Base-by-base conservation (phyloP, 2,329 filamentous ascomycete genomes). In the Phoma sp. region DNA sequence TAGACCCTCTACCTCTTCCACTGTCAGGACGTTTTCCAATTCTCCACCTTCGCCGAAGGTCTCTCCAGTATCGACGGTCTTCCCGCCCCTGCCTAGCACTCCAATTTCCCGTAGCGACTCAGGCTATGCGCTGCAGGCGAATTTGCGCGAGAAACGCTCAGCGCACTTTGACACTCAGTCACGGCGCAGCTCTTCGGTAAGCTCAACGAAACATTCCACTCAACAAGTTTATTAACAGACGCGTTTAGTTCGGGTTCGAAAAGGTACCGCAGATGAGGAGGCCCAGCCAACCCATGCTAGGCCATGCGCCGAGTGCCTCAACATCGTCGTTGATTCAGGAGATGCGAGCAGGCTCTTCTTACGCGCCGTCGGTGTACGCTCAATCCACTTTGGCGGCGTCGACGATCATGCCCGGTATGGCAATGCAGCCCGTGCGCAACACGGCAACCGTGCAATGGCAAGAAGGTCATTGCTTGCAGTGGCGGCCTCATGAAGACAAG, bases 71-170 rank as follows among this genome's bases (percentile, higher is more conserved):
- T 96, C 91, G 2, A 84, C 84, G 28, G 86, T 85, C 63, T 96
- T 96, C 71, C 89, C 91, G 7, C 84, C 87, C 0, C 80, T 91
- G 75, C 89, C 90, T 3, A 84, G 84, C 3, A 93, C 91, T 3
- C 89, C 91, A 0, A 85, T 90, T n/a, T 96, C 92, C 5, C 85
- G 92, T 14, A 96, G 89, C 67, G 95, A 99, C 71, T 97, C 93
- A 4, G 93, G 92, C 1, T 96, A 95, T 74, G 90, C 91, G 29
- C 80, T 96, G 50, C 88, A 93, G 59, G 87, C 90, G 15, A 96
- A 91, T 4, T 80, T 99, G 52, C 87, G 92, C 26, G 95, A 98
- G 77, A 99, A 98, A 79, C 86, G 93, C 45, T 98, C 95, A 3
- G 93, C 91, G 1, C 92, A 97, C 72, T 96, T 98, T 63, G 43